Evolutionary conservation across 2,329 filamentous ascomycete genomes (phyloP), one percentile per base, ranked within the genome.

Genomic region (Pseudogymnoascus sp.): DNA sequence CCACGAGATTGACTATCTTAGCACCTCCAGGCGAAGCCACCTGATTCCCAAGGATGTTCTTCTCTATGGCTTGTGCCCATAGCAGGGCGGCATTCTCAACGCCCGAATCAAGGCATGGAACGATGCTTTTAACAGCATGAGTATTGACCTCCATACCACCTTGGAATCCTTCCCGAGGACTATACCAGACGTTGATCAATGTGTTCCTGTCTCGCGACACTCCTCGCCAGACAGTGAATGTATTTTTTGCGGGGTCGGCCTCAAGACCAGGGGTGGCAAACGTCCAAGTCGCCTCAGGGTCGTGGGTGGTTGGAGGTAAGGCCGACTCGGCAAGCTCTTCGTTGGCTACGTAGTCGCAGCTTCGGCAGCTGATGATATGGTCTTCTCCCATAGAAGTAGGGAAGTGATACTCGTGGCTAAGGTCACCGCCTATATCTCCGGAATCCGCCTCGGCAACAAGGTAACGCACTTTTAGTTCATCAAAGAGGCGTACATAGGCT

Each of bases 391-490:
- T 86, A 0, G 81, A 71, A 30, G 87, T 90, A 1, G 88, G 81
- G 58, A 96, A 87, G 71, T 97, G 94, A 71, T 95, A 99, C 70
- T 99, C 94, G 71, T 99, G 94, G 72, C 92, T 97, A 37, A 96
- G 75, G 66, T 87, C 88, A 11, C 94, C 94, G 32, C 94, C 94
- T 83, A 99, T 99, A 66, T 91, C 90, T n/a, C 94, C 94, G 1
- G 93, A 97, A 72, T 92, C 92, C 6, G 94, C 94, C 67, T 90
- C 85, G 1, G 93, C 93, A 18, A 95, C 86, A 0, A 96, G 73
- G 66, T 94, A 90, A 0, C 91, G 91, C 12, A 99, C 73, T 66
- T 87, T 91, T 34, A 99, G 78, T 62, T 95, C 90, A 47, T 89
- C 76, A 68, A 99, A 95, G 58, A 99, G 82, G 16, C 80, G 80